Evolutionary conservation across 768 basidiomycete genomes (phyloP).

Genomic region (Tulasnella sp.): DNA sequence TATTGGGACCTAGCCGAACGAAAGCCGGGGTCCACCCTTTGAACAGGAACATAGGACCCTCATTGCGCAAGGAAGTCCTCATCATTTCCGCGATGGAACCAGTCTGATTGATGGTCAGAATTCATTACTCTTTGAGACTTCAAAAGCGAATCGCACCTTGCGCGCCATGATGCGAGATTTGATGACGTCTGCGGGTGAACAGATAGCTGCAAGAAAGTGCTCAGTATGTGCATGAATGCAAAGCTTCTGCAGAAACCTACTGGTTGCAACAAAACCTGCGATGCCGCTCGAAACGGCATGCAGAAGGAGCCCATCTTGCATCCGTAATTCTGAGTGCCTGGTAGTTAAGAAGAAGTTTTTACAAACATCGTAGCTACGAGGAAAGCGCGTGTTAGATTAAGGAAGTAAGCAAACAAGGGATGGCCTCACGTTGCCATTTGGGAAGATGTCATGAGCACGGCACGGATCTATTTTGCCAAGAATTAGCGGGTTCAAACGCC

Average conservation of each 20-base stretch:
- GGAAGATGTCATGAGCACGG: conserved; percentile 28
- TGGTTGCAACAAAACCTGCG: conserved; percentile 28
- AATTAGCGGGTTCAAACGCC: neutral
- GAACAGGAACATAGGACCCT: conserved; percentile 28
- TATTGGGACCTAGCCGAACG: conserved; percentile 28
- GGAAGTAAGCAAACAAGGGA: neutral
- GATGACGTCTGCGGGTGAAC: conserved; percentile 29
- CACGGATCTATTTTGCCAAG: conserved; percentile 21
- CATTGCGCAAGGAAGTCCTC: conserved; percentile 17
- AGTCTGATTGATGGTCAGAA: conserved; percentile 1
- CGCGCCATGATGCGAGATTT: conserved; percentile 28
- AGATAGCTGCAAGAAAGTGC: conserved; percentile 16
- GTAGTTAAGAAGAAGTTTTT: conserved; percentile 23
- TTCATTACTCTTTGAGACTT: neutral
- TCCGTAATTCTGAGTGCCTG: neutral
- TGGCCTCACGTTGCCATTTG: conserved; percentile 27
- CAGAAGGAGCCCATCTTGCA: conserved; percentile 27
- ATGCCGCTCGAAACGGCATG: conserved; percentile 25
- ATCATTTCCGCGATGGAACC: conserved; percentile 17
- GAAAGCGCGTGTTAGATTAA: neutral
- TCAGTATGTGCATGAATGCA: neutral
- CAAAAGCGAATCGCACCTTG: neutral
- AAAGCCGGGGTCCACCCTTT: conserved; percentile 29
- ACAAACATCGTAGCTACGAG: conserved; percentile 19
- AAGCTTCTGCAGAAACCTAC: neutral